These are phyloP conservation scores for Corchorus capsularis DNA, from an alignment of 345 rosid genomes.

Conservation along the genomic window DNA sequence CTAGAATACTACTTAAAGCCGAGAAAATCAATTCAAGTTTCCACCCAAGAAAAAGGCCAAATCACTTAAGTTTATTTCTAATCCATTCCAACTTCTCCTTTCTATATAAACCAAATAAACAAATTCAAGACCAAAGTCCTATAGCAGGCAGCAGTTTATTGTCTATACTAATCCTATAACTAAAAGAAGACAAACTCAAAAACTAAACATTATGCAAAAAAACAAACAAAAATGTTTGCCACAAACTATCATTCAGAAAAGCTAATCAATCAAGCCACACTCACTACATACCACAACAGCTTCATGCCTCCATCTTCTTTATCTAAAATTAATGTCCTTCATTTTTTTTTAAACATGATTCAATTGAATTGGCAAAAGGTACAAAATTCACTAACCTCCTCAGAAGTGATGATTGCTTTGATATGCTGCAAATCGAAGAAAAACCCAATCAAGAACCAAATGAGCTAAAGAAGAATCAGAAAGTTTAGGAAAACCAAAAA, in stretches of 20 bases:
- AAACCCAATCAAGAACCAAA: slow-evolving; percentile 4
- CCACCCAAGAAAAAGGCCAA: not conserved
- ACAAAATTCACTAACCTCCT: slow-evolving; percentile 63
- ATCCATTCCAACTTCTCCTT: not conserved
- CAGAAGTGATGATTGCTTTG: slow-evolving; percentile 92
- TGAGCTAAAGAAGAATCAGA: not conserved
- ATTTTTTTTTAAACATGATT: not conserved
- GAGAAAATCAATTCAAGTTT: not conserved
- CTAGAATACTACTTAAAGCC: not conserved
- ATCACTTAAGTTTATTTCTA: not conserved
- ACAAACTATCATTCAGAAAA: not conserved
- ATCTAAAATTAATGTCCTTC: not conserved
- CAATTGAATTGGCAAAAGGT: not conserved
- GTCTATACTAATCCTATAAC: not conserved
- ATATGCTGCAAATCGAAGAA: slow-evolving; percentile 61
- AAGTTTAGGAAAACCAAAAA: not conserved
- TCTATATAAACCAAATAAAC: not conserved
- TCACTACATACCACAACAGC: not conserved
- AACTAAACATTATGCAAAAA: not conserved
- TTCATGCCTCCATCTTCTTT: not conserved
- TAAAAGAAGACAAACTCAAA: not conserved
- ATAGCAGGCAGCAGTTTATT: not conserved
- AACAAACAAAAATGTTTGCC: not conserved
- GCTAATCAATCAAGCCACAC: too few species aligned
- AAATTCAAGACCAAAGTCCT: not conserved